A percentile compares a stretch with the other conserved stretches of the same genome.
These are phyloP conservation scores for Phytophthora vignae DNA, from an alignment of 352 stramenopile genomes.

Conservation along the genomic window DNA sequence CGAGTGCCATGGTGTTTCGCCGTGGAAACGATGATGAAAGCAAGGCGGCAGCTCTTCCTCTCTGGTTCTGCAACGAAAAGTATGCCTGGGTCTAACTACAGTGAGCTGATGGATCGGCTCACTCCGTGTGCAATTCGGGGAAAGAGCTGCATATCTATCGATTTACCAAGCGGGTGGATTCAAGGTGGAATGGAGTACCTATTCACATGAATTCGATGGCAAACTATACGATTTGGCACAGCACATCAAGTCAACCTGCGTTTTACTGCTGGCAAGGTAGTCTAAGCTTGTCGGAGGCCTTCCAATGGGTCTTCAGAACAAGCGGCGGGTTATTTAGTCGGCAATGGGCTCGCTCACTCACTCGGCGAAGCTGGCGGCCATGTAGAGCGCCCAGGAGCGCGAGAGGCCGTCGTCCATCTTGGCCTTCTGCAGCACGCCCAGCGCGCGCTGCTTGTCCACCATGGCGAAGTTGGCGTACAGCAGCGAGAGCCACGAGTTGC, in stretches of 20 bases:
- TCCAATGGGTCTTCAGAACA: not conserved
- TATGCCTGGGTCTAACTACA: conserved; percentile 54
- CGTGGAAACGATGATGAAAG: conserved; percentile 7
- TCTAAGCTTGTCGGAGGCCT: not conserved
- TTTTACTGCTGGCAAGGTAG: not conserved
- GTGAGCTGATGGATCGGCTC: not conserved
- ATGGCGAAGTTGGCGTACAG: conserved; percentile 71
- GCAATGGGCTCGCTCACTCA: conserved; percentile 4
- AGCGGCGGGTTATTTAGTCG: not conserved
- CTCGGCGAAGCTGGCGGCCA: conserved; percentile 48
- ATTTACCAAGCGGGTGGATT: not conserved
- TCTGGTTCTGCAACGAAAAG: conserved; percentile 65
- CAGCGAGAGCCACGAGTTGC: conserved; percentile 57
- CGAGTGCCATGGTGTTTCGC: conserved; percentile 55
- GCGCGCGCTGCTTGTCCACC: conserved; percentile 59
- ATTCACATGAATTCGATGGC: not conserved
- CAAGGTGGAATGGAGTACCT: not conserved
- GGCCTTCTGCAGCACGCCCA: conserved; percentile 57
- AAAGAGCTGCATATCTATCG: not conserved
- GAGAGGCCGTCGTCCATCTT: conserved; percentile 79
- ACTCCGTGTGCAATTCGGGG: not conserved
- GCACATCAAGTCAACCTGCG: not conserved
- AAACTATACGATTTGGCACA: not conserved
- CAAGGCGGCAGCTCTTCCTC: conserved; percentile 19
- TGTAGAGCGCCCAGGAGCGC: conserved; percentile 79